phyloP scores from a whole-genome alignment of 805 yeast genomes.

The Metschnikowia continentalis region DNA sequence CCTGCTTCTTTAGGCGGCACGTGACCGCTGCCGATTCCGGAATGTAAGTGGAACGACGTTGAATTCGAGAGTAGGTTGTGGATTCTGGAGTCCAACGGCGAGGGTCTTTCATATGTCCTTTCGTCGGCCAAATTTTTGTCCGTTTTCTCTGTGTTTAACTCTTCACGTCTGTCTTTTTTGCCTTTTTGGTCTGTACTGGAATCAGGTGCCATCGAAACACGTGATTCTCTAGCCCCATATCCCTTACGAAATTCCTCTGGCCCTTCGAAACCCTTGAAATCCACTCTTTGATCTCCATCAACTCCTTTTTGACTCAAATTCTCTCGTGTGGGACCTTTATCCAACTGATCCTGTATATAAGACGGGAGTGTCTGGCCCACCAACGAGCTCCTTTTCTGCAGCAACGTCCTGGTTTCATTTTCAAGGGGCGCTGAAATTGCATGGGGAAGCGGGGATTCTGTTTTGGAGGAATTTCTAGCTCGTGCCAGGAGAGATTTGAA shows the following conservation, averaged over 20 bases:
- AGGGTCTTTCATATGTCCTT: neutral
- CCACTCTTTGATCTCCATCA: too few relatives aligned
- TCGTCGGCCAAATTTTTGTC: neutral
- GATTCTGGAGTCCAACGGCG: slow-evolving; percentile 19
- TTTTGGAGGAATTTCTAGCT: neutral
- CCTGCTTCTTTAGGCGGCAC: slow-evolving; percentile 4
- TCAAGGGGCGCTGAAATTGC: neutral
- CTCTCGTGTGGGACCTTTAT: neutral
- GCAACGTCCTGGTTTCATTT: neutral
- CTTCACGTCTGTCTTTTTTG: too few relatives aligned
- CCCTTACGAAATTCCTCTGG: too few relatives aligned
- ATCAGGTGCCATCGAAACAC: too few relatives aligned
- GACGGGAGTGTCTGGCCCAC: slow-evolving; percentile 35
- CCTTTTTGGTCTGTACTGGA: too few relatives aligned
- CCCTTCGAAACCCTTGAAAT: neutral
- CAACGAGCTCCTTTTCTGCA: slow-evolving; percentile 24
- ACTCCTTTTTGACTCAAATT: too few relatives aligned
- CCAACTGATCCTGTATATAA: slow-evolving; percentile 28
- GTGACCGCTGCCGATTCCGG: slow-evolving; percentile 6
- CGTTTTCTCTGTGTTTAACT: too few relatives aligned
- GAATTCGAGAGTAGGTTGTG: slow-evolving; percentile 34
- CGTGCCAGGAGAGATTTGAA: neutral
- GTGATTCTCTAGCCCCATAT: too few relatives aligned
- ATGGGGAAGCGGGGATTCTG: neutral
- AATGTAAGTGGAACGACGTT: slow-evolving; percentile 28